These are phyloP conservation scores for Zelonia costaricensis DNA, from an alignment of 208 protist species.

Conservation along the genomic window DNA sequence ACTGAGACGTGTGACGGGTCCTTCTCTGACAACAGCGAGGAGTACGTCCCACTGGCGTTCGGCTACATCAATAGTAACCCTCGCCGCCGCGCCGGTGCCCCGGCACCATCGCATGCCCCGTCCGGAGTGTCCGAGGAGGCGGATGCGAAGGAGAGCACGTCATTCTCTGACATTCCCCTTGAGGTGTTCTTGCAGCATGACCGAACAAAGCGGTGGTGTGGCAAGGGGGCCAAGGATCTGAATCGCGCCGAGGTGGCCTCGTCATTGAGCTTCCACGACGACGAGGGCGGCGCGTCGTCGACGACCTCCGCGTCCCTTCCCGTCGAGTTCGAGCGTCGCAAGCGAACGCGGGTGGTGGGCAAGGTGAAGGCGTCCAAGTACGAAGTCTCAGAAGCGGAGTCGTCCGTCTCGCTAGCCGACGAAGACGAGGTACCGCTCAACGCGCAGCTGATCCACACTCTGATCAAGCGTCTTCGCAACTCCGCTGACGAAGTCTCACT, in stretches of 20 bases:
- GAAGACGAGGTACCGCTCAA: slow-evolving; percentile 48
- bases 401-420: slow-evolving; percentile 20
- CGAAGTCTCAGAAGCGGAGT: slow-evolving; percentile 18
- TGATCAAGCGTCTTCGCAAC: slow-evolving; percentile 30
- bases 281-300: slow-evolving; percentile 18
- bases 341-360: slow-evolving; percentile 10
- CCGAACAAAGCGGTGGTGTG: slow-evolving; percentile 13
- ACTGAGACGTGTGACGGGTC: slow-evolving; percentile 29
- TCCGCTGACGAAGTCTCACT: slow-evolving; percentile 29
- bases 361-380: slow-evolving; percentile 9
- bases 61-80: slow-evolving; percentile 42
- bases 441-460: slow-evolving; percentile 44
- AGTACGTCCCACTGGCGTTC: slow-evolving; percentile 61
- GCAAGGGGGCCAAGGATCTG: slow-evolving; percentile 4
- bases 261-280: slow-evolving; percentile 11
- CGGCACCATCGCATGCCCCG: slow-evolving; percentile 11
- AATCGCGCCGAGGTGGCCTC: slow-evolving; percentile 8
- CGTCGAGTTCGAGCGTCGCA: slow-evolving; percentile 22
- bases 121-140: slow-evolving; percentile 20
- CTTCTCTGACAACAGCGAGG: slow-evolving; percentile 55
- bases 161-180: slow-evolving; percentile 14
- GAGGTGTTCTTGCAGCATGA: slow-evolving; percentile 16
- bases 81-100: slow-evolving; percentile 22
- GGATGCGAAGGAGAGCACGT: slow-evolving; percentile 12
- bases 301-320: slow-evolving; percentile 8